Percentiles rank a stretch among this genome's conserved stretches.
Conservation (phyloP, 331 rosid genomes). For the Rhamnella rubrinervis region DNA sequence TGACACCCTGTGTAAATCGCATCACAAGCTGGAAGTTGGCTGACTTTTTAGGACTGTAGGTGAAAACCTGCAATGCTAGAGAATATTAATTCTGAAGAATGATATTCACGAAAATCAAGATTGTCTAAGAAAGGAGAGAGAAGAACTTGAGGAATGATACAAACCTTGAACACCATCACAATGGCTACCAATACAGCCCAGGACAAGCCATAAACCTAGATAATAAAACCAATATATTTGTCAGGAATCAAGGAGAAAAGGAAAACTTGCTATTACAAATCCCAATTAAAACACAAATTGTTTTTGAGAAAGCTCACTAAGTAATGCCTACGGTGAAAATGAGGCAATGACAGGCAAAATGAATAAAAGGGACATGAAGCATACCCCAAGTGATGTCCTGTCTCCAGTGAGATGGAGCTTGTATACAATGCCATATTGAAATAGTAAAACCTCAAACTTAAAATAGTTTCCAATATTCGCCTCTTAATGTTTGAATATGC, state of each 20-base stretch:
- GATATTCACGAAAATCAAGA: constrained; percentile 9
- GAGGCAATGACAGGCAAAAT: no score
- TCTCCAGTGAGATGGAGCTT: constrained; percentile 77
- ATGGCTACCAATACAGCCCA: constrained; percentile 76
- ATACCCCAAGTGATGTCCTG: constrained; percentile 83
- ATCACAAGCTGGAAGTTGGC: constrained; percentile 62
- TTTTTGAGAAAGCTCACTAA: no score
- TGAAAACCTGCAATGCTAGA: constrained; percentile 60
- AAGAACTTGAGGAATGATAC: constrained; percentile 24
- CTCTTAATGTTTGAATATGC: constrained; percentile 84
- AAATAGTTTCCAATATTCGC: constrained; percentile 91
- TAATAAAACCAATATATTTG: constrained; percentile 6
- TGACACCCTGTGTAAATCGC: constrained; percentile 82
- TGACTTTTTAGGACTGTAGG: constrained; percentile 78
- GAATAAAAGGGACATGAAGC: constrained; percentile 6
- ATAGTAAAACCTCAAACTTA: constrained; percentile 75
- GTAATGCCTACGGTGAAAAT: no score
- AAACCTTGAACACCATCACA: constrained; percentile 86
- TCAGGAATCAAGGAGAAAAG: constrained; percentile 15
- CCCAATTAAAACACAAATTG: no score
- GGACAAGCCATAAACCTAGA: constrained; percentile 87
- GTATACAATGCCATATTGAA: constrained; percentile 91
- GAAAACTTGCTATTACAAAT: no score
- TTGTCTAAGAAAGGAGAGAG: constrained; percentile 11
- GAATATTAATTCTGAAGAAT: constrained; percentile 13